These are phyloP conservation scores for Apiotrichum gracile DNA, from an alignment of 1,284 basidiomycete species.

Conservation along the genomic window DNA sequence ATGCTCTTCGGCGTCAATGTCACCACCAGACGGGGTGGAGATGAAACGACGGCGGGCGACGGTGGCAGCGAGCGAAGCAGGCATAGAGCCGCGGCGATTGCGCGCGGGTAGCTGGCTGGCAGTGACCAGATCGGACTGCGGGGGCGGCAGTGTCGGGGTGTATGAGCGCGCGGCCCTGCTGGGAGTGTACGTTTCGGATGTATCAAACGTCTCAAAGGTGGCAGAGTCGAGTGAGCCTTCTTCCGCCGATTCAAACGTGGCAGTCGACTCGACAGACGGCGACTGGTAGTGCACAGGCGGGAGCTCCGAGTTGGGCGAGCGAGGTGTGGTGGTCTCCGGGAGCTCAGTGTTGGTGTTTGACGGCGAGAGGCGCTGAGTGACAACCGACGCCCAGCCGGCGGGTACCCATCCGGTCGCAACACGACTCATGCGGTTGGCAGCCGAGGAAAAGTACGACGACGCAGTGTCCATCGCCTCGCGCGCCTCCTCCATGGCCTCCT, in stretches of 20 bases:
- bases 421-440: background rate
- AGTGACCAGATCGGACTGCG: background rate
- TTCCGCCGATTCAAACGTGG: background rate
- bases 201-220: conserved; percentile 1
- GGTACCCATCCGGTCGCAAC: background rate
- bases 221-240: conserved; percentile 1
- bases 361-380: background rate
- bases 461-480: background rate
- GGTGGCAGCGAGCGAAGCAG: background rate
- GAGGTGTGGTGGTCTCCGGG: background rate
- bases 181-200: too few relatives aligned
- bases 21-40: background rate
- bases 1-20: background rate
- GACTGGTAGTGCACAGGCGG: background rate
- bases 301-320: background rate
- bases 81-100: background rate
- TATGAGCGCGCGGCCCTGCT: background rate
- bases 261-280: background rate
- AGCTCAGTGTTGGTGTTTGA: background rate
- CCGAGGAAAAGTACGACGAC: background rate
- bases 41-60: background rate
- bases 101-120: background rate
- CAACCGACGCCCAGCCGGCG: background rate
- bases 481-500: background rate
- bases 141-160: background rate